Percentiles rank a stretch among this genome's conserved stretches.
Evolutionary conservation across 2,329 filamentous ascomycete genomes (phyloP).

Genomic region (Cordyceps cicadae): DNA sequence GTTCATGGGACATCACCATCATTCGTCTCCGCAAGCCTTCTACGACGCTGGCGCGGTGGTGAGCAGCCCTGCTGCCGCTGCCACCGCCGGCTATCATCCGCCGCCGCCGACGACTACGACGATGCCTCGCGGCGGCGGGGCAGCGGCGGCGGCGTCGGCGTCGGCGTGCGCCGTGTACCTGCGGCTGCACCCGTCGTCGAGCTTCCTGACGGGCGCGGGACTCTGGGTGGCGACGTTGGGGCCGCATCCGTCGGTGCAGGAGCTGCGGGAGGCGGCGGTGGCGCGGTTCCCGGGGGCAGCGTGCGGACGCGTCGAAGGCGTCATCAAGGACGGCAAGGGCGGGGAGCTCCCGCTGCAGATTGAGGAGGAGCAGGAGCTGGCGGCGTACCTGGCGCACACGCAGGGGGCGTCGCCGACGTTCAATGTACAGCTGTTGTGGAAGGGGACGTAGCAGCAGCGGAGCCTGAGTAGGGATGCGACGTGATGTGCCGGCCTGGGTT

Average conservation of each 20-base stretch:
- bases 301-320: slow-evolving; percentile 55
- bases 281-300: slow-evolving; percentile 52
- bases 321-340: slow-evolving; percentile 52
- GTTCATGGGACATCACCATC: slow-evolving; percentile 26
- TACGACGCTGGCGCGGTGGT: slow-evolving; percentile 8
- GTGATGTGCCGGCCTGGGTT: neutral
- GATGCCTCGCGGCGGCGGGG: slow-evolving; percentile 14
- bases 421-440: slow-evolving; percentile 31
- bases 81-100: slow-evolving; percentile 3
- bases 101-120: no score
- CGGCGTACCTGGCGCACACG: slow-evolving; percentile 61
- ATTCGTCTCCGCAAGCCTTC: slow-evolving; percentile 13
- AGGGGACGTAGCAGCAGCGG: slow-evolving; percentile 13
- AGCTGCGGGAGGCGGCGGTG: slow-evolving; percentile 54
- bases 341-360: slow-evolving; percentile 57
- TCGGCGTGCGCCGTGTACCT: slow-evolving; percentile 54
- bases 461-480: no score
- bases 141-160: no score
- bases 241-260: slow-evolving; percentile 44
- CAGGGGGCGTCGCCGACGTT: slow-evolving; percentile 38
- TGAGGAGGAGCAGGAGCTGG: slow-evolving; percentile 62
- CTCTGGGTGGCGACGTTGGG: slow-evolving; percentile 61
- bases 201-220: slow-evolving; percentile 39
- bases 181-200: slow-evolving; percentile 58
- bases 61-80: neutral